These are phyloP conservation scores for Rhodotorula sphaerocarpa DNA, from an alignment of 768 basidiomycete species.

Conservation along the genomic window DNA sequence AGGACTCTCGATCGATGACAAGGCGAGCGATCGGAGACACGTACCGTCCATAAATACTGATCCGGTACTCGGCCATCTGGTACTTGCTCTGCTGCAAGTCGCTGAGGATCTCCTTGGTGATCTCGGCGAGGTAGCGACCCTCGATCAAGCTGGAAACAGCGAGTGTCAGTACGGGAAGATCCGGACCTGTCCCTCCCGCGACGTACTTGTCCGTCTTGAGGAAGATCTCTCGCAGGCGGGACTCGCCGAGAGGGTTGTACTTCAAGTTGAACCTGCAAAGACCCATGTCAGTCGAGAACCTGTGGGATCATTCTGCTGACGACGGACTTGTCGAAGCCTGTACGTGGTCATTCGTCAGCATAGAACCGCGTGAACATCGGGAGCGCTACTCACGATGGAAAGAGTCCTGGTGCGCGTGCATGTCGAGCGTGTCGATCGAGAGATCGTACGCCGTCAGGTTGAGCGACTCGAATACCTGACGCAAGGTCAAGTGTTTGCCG, in stretches of 20 bases:
- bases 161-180: neutral
- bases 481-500: conserved; percentile 72
- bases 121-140: conserved; percentile 86
- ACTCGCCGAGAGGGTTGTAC: conserved; percentile 60
- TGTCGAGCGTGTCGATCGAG: conserved; percentile 96
- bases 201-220: conserved; percentile 84
- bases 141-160: conserved; percentile 52
- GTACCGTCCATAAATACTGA: conserved; percentile 82
- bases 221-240: conserved; percentile 89
- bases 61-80: conserved; percentile 91
- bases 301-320: neutral
- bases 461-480: conserved; percentile 92
- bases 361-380: neutral
- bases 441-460: conserved; percentile 93
- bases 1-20: conserved; percentile 30
- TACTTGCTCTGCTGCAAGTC: conserved; percentile 98
- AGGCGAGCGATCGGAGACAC: conserved; percentile 28
- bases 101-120: conserved; percentile 92
- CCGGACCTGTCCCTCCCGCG: too few species aligned
- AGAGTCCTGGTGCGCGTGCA: conserved; percentile 97
- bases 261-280: conserved; percentile 62
- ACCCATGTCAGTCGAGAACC: conserved; percentile 1
- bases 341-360: neutral
- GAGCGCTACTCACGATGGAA: conserved; percentile 61
- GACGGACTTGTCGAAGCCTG: conserved; percentile 1